Conservation (phyloP, 2,329 filamentous ascomycete genomes). For the Fusarium nanum region DNA sequence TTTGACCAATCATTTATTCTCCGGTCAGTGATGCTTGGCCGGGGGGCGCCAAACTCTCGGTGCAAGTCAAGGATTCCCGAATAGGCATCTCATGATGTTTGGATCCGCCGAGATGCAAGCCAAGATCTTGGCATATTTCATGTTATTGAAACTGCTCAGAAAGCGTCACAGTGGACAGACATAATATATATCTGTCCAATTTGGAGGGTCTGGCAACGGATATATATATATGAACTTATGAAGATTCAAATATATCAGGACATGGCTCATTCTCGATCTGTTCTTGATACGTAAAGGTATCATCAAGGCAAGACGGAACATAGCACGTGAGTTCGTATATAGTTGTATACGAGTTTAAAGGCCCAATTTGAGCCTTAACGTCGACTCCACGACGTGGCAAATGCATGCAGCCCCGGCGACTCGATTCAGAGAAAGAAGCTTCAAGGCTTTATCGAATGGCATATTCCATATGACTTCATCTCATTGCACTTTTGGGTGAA, state of each 20-base stretch:
- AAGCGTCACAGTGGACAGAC: neutral
- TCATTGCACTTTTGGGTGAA: neutral
- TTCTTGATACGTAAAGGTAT: neutral
- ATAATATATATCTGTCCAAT: neutral
- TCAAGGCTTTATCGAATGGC: neutral
- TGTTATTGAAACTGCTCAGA: neutral
- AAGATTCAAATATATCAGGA: neutral
- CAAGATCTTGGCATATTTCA: slow-evolving; percentile 20
- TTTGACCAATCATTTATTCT: slow-evolving; percentile 9
- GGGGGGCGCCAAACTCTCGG: slow-evolving; percentile 4
- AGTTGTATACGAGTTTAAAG: neutral
- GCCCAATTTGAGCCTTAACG: neutral
- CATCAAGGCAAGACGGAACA: neutral
- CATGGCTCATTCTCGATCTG: neutral
- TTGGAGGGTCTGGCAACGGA: neutral
- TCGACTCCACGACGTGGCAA: neutral
- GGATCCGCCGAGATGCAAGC: neutral
- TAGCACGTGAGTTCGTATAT: neutral
- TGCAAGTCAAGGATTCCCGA: neutral
- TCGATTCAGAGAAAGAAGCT: neutral
- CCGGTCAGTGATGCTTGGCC: neutral
- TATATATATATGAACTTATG: neutral
- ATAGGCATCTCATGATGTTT: slow-evolving; percentile 4
- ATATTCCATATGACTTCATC: neutral
- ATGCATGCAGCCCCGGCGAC: neutral